phyloP scores from a whole-genome alignment of 2,329 filamentous ascomycete genomes.

The Colletotrichum noveboracense region DNA sequence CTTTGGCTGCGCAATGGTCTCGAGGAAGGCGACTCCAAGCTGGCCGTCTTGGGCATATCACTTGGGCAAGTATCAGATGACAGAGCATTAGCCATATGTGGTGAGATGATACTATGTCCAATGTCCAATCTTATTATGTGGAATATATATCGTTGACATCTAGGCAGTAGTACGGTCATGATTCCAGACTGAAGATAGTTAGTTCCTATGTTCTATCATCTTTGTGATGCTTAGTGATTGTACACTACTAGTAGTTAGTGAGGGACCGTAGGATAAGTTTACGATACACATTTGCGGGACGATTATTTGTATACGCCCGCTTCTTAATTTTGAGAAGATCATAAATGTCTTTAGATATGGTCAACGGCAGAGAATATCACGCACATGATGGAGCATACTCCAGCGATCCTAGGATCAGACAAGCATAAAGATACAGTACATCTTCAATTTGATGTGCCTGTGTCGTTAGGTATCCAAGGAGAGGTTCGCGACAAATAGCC shows the following conservation, averaged over 20 bases:
- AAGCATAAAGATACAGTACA: too few relatives aligned
- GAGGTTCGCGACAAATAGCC: too few relatives aligned
- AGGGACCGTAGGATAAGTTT: not conserved
- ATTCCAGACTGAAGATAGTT: not conserved
- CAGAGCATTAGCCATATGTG: not conserved
- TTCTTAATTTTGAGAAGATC: not conserved
- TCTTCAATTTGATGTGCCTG: too few relatives aligned
- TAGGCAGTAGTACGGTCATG: not conserved
- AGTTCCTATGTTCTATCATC: not conserved
- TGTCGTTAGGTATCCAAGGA: too few relatives aligned
- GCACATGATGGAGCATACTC: too few relatives aligned
- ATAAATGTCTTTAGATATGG: not conserved
- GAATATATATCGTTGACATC: not conserved
- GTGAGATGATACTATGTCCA: not conserved
- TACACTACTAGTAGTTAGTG: not conserved
- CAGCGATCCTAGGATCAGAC: too few relatives aligned
- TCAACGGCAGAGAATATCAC: too few relatives aligned
- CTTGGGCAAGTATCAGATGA: too few relatives aligned
- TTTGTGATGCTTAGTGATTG: not conserved
- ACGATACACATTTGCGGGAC: not conserved
- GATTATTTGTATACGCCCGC: not conserved
- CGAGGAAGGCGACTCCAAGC: too few relatives aligned
- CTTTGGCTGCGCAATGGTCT: too few relatives aligned
- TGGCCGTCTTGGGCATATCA: too few relatives aligned
- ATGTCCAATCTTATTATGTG: too few relatives aligned